Base-by-base conservation (phyloP, 768 basidiomycete species). In the Agrocybe pediades region DNA sequence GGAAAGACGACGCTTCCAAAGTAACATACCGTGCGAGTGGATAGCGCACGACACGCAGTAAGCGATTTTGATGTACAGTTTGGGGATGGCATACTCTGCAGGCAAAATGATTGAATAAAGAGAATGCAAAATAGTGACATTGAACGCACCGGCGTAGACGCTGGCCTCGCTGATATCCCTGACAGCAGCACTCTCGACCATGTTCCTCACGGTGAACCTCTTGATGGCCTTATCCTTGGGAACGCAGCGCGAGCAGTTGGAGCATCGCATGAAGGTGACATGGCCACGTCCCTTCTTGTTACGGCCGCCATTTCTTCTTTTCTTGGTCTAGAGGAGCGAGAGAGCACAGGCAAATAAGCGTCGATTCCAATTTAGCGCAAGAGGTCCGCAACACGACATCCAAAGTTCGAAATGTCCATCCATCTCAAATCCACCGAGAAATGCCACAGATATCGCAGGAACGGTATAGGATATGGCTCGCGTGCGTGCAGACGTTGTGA, bases 201-300 rank as follows among this genome's bases (percentile, higher is more conserved):
- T 98, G 86, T 99, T 99, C 76, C 95, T 87, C 68, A 98, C 96
- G 33, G 95, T 97, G 85, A 96, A 96, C 48, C 97, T 84, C 81
- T 97, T 97, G 88, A 98, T 97, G 62, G 96, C 96, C 85, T 98
- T 98, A 82, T 98, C 96, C 83, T 98, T 98, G 64, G 82, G 88
- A 54, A 97, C 95, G 72, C 92, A 95, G 64, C 97, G 91, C 69
- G 93, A 93, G 85, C 97, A 99, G 87, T 99, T 99, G 63, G 95
- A 95, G 84, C 97, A 99, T 67, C 97, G 90, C 70, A 99, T 84
- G 73, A 91, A 92, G 59, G 74, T 82, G 73, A 94, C 92, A 76
- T 97, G 95, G 73, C 96, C 97, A 69, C 97, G 94, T 67, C 95
- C 94, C 73, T 95, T 92, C 84, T 98, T 97, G 94, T 97, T 98